Base-by-base conservation (phyloP, 1,284 basidiomycete species). In the Xerocomus nothofagi region DNA sequence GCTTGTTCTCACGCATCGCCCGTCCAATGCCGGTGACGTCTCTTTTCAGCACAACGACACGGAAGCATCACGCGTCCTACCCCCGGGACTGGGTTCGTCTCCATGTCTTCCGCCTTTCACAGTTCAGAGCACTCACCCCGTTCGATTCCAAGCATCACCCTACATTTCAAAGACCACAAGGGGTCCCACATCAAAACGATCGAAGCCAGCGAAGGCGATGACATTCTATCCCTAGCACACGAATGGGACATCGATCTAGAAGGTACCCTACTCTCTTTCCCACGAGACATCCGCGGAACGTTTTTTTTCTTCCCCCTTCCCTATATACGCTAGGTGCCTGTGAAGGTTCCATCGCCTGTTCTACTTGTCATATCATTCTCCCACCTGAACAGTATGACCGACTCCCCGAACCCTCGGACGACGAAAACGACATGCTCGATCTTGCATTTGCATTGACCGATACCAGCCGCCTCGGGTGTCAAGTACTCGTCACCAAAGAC, bases 381-480 rank as follows among this genome's bases (percentile, higher is more conserved):
- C 79, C 86, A 41, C 83, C 84, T 10, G 84, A 93, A 59, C 77
- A 86, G 52, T 98, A 93, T 66, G 92, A 98, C 68, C 65, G 80
- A 41, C 76, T 98, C 3, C 86, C 91, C 2, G 95, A 98, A 64
- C 93, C 96, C 1, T 89, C 91, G 51, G 96, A 99, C 59, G 96
- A 99, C 66, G 96, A 99, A 73, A 97, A 94, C 65, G 93, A 96
- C 62, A 98, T 98, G 95, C 78, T 99, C 33, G 96, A 99, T 70
- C 88, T 99, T 75, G 97, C 96, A 1, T 99, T 98, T 60, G 96
- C 93, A 1, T 76, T 99, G 51, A 97, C 94, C 1, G 96, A 98
- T 65, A 98, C 95, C 62, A 95, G 82, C 54, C 78, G 86, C 9
- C 71, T 89, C 14, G 86, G 87, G 0, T 89, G 87, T 64, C 95